These are phyloP conservation scores for Podospora appendiculata DNA, from an alignment of 495 filamentous ascomycete genomes.

Conservation along the genomic window DNA sequence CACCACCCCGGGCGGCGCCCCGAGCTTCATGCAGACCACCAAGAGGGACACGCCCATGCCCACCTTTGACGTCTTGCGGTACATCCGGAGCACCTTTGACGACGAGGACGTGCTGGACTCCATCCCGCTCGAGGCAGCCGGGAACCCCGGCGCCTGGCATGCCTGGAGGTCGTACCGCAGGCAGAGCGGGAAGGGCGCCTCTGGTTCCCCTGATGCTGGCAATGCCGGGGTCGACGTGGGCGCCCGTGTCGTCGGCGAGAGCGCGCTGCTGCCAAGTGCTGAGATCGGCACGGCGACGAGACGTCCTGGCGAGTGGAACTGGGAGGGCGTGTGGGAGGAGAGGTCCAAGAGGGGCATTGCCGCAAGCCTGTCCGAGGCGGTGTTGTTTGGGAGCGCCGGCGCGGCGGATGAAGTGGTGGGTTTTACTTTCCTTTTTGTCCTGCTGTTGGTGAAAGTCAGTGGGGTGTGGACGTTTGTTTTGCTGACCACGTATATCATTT, in stretches of 20 bases:
- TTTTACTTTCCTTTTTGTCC: background rate
- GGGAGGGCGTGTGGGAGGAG: conserved; percentile 91
- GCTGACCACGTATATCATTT: background rate
- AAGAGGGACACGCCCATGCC: conserved; percentile 14
- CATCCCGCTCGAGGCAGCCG: conserved; percentile 71
- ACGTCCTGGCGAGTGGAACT: conserved; percentile 72
- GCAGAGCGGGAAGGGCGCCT: conserved; percentile 10
- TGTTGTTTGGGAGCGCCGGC: conserved; percentile 58
- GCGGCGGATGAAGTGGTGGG: conserved; percentile 63
- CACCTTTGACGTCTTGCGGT: conserved; percentile 60
- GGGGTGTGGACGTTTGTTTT: background rate
- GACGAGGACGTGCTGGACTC: conserved; percentile 68
- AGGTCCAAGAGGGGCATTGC: conserved; percentile 70
- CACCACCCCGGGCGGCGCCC: background rate
- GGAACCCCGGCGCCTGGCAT: conserved; percentile 83
- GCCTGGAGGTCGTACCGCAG: conserved; percentile 70
- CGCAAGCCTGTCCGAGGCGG: conserved; percentile 66
- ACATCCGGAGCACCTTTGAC: conserved; percentile 75
- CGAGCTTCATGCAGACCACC: conserved; percentile 4
- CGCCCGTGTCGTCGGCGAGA: background rate
- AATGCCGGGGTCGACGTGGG: no score
- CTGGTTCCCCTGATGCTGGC: background rate
- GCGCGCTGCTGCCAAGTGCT: background rate
- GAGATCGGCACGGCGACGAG: conserved; percentile 27
- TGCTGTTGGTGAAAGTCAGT: background rate